Evolutionary conservation across 192 early-diverging fungal genomes (phyloP), one percentile per base, ranked within the genome.

Genomic region (Coemansia sp.): DNA sequence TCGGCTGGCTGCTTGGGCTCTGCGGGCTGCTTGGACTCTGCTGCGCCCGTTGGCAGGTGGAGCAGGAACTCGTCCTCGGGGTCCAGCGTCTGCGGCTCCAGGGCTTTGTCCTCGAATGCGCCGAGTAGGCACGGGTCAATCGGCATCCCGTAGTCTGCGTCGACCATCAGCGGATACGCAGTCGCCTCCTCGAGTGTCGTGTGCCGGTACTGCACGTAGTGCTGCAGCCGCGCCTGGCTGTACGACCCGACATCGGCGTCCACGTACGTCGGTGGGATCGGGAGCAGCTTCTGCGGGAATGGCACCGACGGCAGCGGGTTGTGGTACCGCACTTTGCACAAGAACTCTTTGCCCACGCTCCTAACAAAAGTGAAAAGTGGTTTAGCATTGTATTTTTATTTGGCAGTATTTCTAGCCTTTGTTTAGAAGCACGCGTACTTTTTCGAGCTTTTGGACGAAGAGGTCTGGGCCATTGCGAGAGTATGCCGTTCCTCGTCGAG

Each of bases 81-180:
- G 55, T 78, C 75, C 46, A 82, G 53, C 65, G 64, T 42, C 28
- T 77, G 43, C 9, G 35, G 48, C 8, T 33, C 40, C 16, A 28
- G 50, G n/a, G 32, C 47, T 28, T 66, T 63, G 21, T 77, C 69
- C 49, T 82, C 81, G 57, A 82, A 82, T 14, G 62, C 56, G 23
- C 76, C 76, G 16, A 82, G 43, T 8, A 82, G 59, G 23, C 75
- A 73, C 6, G 67, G 71, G 46, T 82, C 81, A 12, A 82, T 70
- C 0, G 81, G 75, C 74, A 82, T 79, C 24, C 81, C 81, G 32
- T 71, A 71, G 69, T 82, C 81, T 1, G 71, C 67, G 31, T 82
- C 81, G 4, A 77, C 76, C 43, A 78, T 67, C 46, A 78, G 54
- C 14, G 75, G 75, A 31, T 73, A 82, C n/a, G 76, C 65, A 22